Evolutionary conservation across 257 asterid genomes (phyloP).

Genomic region (Eustoma russellianum): DNA sequence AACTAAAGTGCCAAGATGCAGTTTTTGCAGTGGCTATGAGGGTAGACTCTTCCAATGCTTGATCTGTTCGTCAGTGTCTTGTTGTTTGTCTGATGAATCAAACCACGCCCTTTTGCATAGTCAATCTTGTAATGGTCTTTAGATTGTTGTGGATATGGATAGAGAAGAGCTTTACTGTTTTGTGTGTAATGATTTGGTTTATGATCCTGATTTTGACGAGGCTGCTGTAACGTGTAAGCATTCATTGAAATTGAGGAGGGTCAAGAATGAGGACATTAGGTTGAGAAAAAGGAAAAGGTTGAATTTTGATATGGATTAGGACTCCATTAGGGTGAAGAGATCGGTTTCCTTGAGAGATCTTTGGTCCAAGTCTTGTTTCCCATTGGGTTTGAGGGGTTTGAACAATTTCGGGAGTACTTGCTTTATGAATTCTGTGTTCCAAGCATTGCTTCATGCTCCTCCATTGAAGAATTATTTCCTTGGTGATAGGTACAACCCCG

Average conservation of each 20-base stretch:
- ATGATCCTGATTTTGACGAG: conserved; percentile 56
- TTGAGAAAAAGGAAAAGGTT: conserved; percentile 61
- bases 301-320: conserved; percentile 56
- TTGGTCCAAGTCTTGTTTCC: conserved; percentile 49
- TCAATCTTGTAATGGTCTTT: conserved; percentile 43
- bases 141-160: conserved; percentile 47
- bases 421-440: conserved; percentile 73
- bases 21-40: conserved; percentile 34
- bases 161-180: conserved; percentile 59
- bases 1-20: conserved; percentile 41
- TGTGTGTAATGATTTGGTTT: conserved; percentile 60
- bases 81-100: conserved; percentile 34
- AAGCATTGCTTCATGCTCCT: conserved; percentile 65
- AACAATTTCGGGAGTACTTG: conserved; percentile 70
- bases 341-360: conserved; percentile 36
- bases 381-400: conserved; percentile 70
- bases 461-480: conserved; percentile 66
- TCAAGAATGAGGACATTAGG: conserved; percentile 34
- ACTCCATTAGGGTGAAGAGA: conserved; percentile 30
- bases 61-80: conserved; percentile 58
- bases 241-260: conserved; percentile 29
- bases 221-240: conserved; percentile 28
- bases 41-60: conserved; percentile 56
- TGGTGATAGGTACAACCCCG: conserved; percentile 43
- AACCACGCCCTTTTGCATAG: conserved; percentile 43